These are phyloP conservation scores for Phaseolus lunatus DNA, from an alignment of 306 rosid genomes.

Conservation along the genomic window DNA sequence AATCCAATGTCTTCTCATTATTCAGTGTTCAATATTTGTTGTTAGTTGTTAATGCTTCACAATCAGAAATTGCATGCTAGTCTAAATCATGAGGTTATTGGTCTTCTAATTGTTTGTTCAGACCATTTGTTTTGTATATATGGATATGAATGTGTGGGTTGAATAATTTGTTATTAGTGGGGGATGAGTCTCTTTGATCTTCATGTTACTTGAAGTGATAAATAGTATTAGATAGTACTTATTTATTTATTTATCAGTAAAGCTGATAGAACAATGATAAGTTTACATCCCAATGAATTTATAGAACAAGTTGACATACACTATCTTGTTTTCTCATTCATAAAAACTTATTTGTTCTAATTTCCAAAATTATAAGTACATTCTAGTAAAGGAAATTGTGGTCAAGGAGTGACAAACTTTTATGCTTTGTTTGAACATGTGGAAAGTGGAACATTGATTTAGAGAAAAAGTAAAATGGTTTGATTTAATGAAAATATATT, in stretches of 20 bases:
- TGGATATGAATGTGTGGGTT: not conserved
- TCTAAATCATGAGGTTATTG: not conserved
- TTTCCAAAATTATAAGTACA: too few relatives aligned
- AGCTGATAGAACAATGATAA: too few relatives aligned
- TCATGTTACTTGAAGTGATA: not conserved
- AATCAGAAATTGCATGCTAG: conserved; percentile 3
- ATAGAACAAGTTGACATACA: too few relatives aligned
- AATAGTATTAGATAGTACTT: not conserved
- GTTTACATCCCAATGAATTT: too few relatives aligned
- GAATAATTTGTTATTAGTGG: not conserved
- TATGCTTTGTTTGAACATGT: too few relatives aligned
- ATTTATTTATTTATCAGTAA: not conserved
- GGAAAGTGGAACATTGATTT: too few relatives aligned
- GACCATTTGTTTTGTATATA: conserved; percentile 18
- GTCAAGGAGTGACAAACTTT: too few relatives aligned
- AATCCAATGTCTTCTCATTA: conserved; percentile 7
- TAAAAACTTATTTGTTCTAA: too few relatives aligned
- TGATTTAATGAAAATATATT: too few relatives aligned
- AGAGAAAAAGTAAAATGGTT: too few relatives aligned
- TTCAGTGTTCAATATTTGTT: conserved; percentile 19
- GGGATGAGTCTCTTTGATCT: not conserved
- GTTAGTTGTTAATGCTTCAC: not conserved
- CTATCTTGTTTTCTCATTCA: too few relatives aligned
- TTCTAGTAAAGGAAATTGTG: too few relatives aligned
- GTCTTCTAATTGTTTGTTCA: not conserved